phyloP scores from a whole-genome alignment of 2,329 filamentous ascomycete species.

The Pestalotiopsis sp. region DNA sequence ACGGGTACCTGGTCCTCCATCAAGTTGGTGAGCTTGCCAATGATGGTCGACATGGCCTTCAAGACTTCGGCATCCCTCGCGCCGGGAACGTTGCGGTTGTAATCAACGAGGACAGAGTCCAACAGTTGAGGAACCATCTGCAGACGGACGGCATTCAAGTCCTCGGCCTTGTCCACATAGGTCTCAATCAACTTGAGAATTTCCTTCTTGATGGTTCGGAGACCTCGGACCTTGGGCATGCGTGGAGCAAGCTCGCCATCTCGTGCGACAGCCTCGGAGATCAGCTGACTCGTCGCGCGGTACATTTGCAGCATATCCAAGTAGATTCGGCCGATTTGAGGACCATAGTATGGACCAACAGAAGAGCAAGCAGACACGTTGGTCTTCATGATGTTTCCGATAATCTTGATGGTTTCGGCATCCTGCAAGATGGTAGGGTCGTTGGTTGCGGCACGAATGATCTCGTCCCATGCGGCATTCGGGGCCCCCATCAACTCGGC shows the following conservation, averaged over 20 bases:
- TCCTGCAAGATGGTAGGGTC: conserved; percentile 89
- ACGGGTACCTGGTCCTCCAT: conserved; percentile 98
- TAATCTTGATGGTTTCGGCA: conserved; percentile 93
- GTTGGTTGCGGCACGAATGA: conserved; percentile 84
- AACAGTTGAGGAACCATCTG: conserved; percentile 96
- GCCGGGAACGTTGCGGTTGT: conserved; percentile 95
- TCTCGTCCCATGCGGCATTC: conserved; percentile 92
- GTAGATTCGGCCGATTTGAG: conserved; percentile 96
- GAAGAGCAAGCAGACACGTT: conserved; percentile 98
- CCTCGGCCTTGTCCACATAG: conserved; percentile 97
- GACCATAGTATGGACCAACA: conserved; percentile 96
- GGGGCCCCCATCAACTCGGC: conserved; percentile 91
- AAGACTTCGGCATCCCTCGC: conserved; percentile 95
- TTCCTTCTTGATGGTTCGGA: conserved; percentile 99
- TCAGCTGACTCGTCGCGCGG: conserved; percentile 91
- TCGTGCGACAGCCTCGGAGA: conserved; percentile 86
- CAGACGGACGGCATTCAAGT: conserved; percentile 87
- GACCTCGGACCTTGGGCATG: conserved; percentile 92
- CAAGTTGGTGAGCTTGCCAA: conserved; percentile 88
- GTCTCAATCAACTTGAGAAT: conserved; percentile 98
- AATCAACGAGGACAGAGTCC: conserved; percentile 92
- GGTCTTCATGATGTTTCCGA: conserved; percentile 99
- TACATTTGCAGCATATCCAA: conserved; percentile 99
- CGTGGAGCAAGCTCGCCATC: conserved; percentile 96
- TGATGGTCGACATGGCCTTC: conserved; percentile 96